Evolutionary conservation across 768 basidiomycete genomes (phyloP).

Genomic region (Russula lepida): DNA sequence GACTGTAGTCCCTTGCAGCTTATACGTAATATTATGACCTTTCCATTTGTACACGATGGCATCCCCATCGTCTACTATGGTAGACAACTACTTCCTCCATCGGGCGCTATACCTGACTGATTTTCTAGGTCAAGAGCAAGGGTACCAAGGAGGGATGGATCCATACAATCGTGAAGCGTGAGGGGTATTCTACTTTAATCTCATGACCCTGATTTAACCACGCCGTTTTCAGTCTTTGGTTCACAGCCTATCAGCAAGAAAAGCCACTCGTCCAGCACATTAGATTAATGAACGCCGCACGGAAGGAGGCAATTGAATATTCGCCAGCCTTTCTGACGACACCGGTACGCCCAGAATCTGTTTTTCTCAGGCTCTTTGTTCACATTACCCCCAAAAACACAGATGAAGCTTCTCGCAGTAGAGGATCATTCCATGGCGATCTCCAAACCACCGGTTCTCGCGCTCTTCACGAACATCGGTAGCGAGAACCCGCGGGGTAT

Average conservation of each 20-base stretch:
- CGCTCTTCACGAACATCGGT: conserved; percentile 49
- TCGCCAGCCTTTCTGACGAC: conserved; percentile 40
- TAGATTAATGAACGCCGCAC: conserved; percentile 42
- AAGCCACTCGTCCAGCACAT: conserved; percentile 43
- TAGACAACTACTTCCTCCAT: conserved; percentile 4
- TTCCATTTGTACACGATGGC: conserved; percentile 43
- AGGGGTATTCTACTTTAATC: conserved; percentile 5
- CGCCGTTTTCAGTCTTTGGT: conserved; percentile 45
- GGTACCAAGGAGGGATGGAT: conserved; percentile 36
- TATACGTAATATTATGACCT: conserved; percentile 41
- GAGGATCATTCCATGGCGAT: conserved; percentile 37
- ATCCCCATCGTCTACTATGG: conserved; percentile 47
- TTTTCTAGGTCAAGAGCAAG: conserved; percentile 40
- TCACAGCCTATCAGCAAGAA: conserved; percentile 43
- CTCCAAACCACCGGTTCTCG: conserved; percentile 48
- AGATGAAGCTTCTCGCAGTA: conserved; percentile 42
- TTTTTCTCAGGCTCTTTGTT: not conserved
- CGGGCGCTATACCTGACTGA: not conserved
- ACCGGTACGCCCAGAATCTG: conserved; percentile 29
- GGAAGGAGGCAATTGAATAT: conserved; percentile 40
- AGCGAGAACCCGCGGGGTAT: conserved; percentile 26
- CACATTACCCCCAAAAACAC: not conserved
- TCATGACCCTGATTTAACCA: not conserved
- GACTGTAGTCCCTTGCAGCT: conserved; percentile 25
- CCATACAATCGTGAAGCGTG: conserved; percentile 48